A percentile compares a stretch with the other conserved stretches of the same genome.
phyloP scores from a whole-genome alignment of 2,329 filamentous ascomycete species.

The Xylaria sp. region DNA sequence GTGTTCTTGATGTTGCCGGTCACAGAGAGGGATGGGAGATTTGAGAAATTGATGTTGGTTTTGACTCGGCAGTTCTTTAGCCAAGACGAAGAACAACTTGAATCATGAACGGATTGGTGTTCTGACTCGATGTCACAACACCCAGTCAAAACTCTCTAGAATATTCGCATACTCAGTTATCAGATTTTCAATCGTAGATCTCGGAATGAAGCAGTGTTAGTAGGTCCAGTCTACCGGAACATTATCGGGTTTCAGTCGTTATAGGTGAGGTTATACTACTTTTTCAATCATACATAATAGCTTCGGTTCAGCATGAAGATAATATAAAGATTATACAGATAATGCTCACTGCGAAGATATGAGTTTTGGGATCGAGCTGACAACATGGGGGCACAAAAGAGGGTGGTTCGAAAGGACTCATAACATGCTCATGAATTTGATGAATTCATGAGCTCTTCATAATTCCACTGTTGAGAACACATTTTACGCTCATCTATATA shows the following conservation, averaged over 20 bases:
- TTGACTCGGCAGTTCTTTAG: background rate
- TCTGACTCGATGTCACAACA: background rate
- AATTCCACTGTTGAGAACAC: no score
- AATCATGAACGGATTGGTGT: background rate
- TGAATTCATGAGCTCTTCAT: no score
- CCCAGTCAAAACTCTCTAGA: background rate
- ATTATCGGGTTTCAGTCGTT: background rate
- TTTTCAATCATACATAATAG: background rate
- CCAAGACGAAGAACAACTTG: background rate
- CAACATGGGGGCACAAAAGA: background rate
- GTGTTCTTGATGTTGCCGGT: no score
- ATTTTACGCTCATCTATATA: no score
- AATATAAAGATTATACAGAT: background rate
- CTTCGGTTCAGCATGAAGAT: no score
- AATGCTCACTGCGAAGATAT: background rate
- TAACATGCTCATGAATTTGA: no score
- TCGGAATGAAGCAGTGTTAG: background rate
- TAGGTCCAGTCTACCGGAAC: background rate
- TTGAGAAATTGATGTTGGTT: background rate
- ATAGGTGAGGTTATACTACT: background rate
- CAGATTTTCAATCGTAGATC: background rate
- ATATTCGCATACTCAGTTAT: background rate
- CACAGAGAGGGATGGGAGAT: background rate
- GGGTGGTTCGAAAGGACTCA: no score
- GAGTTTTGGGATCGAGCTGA: background rate